Conservation (phyloP, 2,329 filamentous ascomycete genomes). For the Beauveria asiatica region DNA sequence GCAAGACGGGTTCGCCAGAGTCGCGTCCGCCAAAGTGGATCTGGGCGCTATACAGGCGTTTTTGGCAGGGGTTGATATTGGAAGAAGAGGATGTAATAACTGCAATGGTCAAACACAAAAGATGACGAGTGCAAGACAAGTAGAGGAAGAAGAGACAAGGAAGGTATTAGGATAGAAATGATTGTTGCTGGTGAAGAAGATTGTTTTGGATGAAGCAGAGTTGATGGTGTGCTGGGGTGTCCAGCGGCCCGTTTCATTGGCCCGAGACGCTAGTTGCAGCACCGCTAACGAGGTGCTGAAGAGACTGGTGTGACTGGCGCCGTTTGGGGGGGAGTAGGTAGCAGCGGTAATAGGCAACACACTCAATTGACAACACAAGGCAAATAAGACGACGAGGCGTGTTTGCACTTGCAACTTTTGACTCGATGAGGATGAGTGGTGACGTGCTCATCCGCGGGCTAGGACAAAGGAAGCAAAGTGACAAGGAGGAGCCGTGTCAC, state of each 20-base stretch:
- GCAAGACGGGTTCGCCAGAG: conserved; percentile 15
- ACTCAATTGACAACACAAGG: background rate
- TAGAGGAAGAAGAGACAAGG: background rate
- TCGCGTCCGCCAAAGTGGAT: conserved; percentile 25
- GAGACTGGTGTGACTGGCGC: background rate
- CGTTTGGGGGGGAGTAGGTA: background rate
- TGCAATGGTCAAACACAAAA: background rate
- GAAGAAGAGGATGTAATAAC: background rate
- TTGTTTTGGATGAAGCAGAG: background rate
- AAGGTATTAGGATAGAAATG: background rate
- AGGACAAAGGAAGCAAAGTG: background rate
- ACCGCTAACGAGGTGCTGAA: background rate
- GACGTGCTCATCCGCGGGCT: conserved; percentile 7
- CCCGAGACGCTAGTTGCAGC: background rate
- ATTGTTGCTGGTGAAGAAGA: background rate
- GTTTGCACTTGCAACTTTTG: background rate
- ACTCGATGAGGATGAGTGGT: background rate
- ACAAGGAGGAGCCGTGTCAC: no score
- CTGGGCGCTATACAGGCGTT: conserved; percentile 13
- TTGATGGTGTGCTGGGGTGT: background rate
- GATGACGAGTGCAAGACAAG: conserved; percentile 7
- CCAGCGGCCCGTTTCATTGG: background rate
- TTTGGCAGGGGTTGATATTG: conserved; percentile 1
- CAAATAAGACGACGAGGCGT: background rate
- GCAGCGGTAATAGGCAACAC: background rate